Conservation (phyloP, 345 rosid genomes). For the Erucastrum elatum region DNA sequence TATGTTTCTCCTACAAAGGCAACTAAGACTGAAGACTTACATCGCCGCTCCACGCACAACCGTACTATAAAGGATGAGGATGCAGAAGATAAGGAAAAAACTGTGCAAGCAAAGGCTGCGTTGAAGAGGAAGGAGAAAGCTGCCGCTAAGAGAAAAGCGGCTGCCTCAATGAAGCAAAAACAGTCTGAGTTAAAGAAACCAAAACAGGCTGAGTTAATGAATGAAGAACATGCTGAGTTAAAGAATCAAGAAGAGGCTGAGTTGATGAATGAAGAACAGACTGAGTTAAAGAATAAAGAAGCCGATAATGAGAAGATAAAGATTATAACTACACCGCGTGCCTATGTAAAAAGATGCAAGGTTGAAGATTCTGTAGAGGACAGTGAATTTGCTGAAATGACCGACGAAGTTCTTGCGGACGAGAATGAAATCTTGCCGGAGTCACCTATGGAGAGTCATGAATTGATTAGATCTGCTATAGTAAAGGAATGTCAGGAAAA, state of each 20-base stretch:
- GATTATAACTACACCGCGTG: neutral
- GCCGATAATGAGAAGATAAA: neutral
- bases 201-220: neutral
- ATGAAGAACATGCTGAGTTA: neutral
- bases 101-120: neutral
- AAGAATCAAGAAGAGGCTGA: too few species aligned
- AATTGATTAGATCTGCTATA: neutral
- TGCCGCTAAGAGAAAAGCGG: neutral
- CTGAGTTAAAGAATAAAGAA: neutral
- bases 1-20: neutral
- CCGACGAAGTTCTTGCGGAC: neutral
- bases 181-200: neutral
- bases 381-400: neutral
- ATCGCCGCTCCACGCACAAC: neutral
- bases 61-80: neutral
- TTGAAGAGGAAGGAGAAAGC: neutral
- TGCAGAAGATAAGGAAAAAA: neutral
- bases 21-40: neutral
- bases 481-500: neutral
- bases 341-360: too few species aligned
- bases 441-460: neutral
- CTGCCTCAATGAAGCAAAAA: neutral
- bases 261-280: too few species aligned
- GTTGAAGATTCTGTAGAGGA: too few species aligned
- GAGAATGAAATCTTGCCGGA: neutral